Percentiles rank a stretch among this genome's conserved stretches.
Evolutionary conservation across 2,329 filamentous ascomycete genomes (phyloP).

Genomic region (Fusarium udum): DNA sequence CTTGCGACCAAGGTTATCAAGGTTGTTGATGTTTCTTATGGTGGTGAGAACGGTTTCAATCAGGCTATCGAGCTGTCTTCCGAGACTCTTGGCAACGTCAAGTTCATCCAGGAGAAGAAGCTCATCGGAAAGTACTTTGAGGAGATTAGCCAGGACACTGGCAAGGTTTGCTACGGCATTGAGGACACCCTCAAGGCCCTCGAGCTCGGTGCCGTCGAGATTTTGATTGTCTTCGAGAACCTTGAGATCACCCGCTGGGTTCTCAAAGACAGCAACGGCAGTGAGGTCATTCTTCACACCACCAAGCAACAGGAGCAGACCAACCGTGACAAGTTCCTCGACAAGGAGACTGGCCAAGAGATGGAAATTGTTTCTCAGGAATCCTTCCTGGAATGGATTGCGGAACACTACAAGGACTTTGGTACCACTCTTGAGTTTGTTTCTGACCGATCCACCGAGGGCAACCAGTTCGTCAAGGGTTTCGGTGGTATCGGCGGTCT

Average conservation of each 20-base stretch:
- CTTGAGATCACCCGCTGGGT: constrained; percentile 92
- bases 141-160: constrained; percentile 97
- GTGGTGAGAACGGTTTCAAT: constrained; percentile 99
- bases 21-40: constrained; percentile 98
- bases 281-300: constrained; percentile 82
- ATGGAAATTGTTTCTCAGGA: constrained; percentile 92
- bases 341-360: constrained; percentile 94
- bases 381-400: constrained; percentile 99
- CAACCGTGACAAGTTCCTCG: constrained; percentile 87
- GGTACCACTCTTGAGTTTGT: constrained; percentile 96
- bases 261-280: constrained; percentile 80
- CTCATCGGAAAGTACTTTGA: constrained; percentile 99
- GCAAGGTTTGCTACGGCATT: constrained; percentile 96
- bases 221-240: constrained; percentile 96
- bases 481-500: constrained; percentile 98
- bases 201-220: constrained; percentile 94
- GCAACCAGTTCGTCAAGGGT: constrained; percentile 99
- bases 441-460: constrained; percentile 95
- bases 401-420: constrained; percentile 98
- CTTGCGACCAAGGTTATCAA: constrained; percentile 97
- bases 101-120: constrained; percentile 99
- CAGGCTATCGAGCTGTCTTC: constrained; percentile 96
- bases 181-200: constrained; percentile 97
- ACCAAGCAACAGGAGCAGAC: constrained; percentile 78
- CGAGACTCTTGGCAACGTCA: constrained; percentile 98